A percentile compares a stretch with the other conserved stretches of the same genome.
These are phyloP conservation scores for Salix suchowensis DNA, from an alignment of 345 rosid species.

Conservation along the genomic window DNA sequence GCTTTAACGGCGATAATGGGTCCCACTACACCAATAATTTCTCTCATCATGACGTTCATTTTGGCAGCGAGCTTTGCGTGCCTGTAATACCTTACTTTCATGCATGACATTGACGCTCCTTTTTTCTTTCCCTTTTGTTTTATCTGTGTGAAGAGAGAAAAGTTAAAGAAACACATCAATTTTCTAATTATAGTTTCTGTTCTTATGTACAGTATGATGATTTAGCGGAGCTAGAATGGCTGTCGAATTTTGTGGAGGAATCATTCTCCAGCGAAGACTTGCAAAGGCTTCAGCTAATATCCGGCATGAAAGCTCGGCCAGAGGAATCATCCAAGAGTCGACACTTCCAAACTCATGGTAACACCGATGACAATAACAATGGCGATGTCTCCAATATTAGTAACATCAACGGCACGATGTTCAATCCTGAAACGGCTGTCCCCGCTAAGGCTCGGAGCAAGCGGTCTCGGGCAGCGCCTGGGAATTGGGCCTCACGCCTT, in stretches of 20 bases:
- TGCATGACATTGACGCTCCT: background rate
- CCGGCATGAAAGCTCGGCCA: conserved; percentile 63
- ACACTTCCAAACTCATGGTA: conserved; percentile 23
- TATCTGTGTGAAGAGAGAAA: background rate
- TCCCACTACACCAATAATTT: conserved; percentile 22
- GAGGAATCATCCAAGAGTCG: conserved; percentile 42
- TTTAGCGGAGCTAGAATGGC: conserved; percentile 95
- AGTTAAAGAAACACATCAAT: background rate
- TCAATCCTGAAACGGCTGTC: conserved; percentile 60
- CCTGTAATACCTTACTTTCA: conserved; percentile 51
- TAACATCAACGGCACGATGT: conserved; percentile 30
- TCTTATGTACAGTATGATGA: conserved; percentile 58
- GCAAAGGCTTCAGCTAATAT: conserved; percentile 71
- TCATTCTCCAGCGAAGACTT: conserved; percentile 89
- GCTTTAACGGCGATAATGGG: conserved; percentile 33
- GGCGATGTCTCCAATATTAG: background rate
- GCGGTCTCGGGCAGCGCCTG: conserved; percentile 73
- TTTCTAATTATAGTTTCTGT: background rate
- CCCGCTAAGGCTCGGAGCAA: conserved; percentile 97
- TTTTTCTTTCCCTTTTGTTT: background rate
- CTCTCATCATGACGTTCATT: conserved; percentile 31
- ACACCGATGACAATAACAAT: background rate
- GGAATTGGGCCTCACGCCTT: conserved; percentile 84
- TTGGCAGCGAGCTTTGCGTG: conserved; percentile 73
- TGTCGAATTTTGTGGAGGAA: conserved; percentile 89